phyloP scores from a whole-genome alignment of 495 filamentous ascomycete species.

The Hypoxylon lenormandii region DNA sequence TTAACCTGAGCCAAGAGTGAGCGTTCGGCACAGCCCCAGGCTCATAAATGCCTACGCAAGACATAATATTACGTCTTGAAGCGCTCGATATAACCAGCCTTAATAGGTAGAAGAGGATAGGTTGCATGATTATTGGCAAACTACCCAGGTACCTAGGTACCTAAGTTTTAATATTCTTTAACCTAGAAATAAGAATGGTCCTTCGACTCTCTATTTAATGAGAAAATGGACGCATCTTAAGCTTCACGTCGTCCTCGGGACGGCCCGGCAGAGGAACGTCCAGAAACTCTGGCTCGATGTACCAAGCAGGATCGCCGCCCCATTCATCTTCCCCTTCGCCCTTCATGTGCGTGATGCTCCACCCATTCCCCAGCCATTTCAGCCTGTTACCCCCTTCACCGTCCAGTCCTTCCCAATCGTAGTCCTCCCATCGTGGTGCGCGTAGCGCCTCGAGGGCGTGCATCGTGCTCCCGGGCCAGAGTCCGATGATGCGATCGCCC shows the following conservation, averaged over 20 bases:
- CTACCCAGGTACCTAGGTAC: no score
- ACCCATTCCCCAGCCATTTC: slow-evolving; percentile 66
- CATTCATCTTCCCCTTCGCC: slow-evolving; percentile 36
- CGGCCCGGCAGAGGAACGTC: slow-evolving; percentile 55
- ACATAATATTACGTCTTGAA: no score
- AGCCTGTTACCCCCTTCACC: slow-evolving; percentile 48
- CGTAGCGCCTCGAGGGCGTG: slow-evolving; percentile 60
- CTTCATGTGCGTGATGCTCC: slow-evolving; percentile 58
- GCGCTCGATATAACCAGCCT: no score
- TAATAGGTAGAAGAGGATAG: no score
- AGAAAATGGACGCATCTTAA: slow-evolving; percentile 61
- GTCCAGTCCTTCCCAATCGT: slow-evolving; percentile 52
- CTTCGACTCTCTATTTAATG: slow-evolving; percentile 46
- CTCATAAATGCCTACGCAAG: no score
- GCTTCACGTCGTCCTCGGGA: slow-evolving; percentile 60
- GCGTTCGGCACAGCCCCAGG: no score
- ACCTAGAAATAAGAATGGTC: no score
- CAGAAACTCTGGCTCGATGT: slow-evolving; percentile 61
- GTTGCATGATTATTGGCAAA: no score
- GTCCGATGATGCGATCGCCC: slow-evolving; percentile 53
- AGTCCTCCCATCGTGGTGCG: slow-evolving; percentile 62
- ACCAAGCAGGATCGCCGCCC: slow-evolving; percentile 62
- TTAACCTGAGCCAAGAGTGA: no score
- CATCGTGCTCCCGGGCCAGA: slow-evolving; percentile 60
- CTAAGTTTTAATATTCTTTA: no score